Conservation (phyloP, 257 asterid genomes). For the Cordia subcordata region DNA sequence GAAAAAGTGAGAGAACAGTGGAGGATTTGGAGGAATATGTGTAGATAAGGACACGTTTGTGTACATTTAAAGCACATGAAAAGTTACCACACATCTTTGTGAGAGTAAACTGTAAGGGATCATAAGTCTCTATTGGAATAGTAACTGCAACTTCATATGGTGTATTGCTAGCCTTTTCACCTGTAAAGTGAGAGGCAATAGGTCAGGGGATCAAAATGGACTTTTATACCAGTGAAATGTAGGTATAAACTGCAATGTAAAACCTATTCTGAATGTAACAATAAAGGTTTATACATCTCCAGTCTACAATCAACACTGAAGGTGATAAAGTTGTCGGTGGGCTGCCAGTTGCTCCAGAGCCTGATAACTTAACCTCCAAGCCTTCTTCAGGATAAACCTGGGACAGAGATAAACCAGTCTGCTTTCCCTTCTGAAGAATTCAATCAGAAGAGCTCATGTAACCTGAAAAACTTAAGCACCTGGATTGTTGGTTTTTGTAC, state of each 20-base stretch:
- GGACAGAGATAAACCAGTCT: not conserved
- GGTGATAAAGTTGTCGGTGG: slow-evolving; percentile 94
- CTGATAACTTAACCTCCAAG: slow-evolving; percentile 59
- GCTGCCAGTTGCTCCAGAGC: slow-evolving; percentile 74
- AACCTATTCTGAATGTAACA: not conserved
- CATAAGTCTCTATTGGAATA: slow-evolving; percentile 70
- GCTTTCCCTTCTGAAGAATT: slow-evolving; percentile 1
- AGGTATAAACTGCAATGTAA: slow-evolving; percentile 1
- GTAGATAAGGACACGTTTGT: not conserved
- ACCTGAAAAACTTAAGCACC: slow-evolving; percentile 35
- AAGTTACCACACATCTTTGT: slow-evolving; percentile 79
- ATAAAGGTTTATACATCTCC: slow-evolving; percentile 58
- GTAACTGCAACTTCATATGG: slow-evolving; percentile 84
- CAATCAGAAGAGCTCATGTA: not conserved
- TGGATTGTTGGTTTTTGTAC: slow-evolving; percentile 70
- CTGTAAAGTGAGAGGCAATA: slow-evolving; percentile 32
- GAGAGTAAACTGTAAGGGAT: slow-evolving; percentile 70
- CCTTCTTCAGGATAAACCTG: slow-evolving; percentile 82
- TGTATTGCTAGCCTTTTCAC: slow-evolving; percentile 55
- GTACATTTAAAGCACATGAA: slow-evolving; percentile 2
- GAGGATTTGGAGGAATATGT: not conserved
- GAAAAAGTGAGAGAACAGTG: too few relatives aligned
- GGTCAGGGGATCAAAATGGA: slow-evolving; percentile 16
- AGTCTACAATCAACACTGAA: slow-evolving; percentile 48
- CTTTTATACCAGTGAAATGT: not conserved